phyloP scores from a whole-genome alignment of 768 basidiomycete species.

The Mycena sanguinolenta region DNA sequence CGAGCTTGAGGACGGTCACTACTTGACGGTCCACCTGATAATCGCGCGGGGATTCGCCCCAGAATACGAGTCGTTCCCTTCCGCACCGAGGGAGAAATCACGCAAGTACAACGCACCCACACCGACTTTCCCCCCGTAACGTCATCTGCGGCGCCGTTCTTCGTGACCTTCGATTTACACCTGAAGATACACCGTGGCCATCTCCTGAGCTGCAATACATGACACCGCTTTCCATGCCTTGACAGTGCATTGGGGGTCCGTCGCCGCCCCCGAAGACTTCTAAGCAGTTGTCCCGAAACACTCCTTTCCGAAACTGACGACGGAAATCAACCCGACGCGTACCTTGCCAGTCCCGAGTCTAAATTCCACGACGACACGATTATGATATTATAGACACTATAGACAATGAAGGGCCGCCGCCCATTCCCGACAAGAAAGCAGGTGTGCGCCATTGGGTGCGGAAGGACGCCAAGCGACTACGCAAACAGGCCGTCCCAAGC shows the following conservation, averaged over 20 bases:
- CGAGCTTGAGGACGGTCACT: no score
- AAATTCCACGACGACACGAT: constrained; percentile 3
- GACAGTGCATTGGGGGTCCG: neutral
- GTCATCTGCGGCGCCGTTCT: constrained; percentile 14
- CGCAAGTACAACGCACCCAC: constrained; percentile 11
- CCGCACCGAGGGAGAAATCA: neutral
- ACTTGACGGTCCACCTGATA: neutral
- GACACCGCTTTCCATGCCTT: neutral
- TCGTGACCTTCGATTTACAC: constrained; percentile 1
- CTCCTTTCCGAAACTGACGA: neutral
- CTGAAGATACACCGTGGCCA: neutral
- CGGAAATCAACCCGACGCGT: neutral
- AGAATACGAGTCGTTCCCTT: constrained; percentile 10
- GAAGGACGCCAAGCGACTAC: neutral
- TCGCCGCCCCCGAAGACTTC: neutral
- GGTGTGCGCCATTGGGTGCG: neutral
- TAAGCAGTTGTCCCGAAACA: neutral
- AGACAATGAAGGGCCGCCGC: neutral
- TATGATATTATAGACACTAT: neutral
- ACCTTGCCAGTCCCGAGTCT: neutral
- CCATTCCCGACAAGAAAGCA: neutral
- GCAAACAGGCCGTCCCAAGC: no score
- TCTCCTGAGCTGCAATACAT: neutral
- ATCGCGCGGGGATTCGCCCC: neutral
- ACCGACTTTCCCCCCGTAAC: constrained; percentile 7